Evolutionary conservation across 129 eudicot genomes (phyloP), one percentile per base, ranked within the genome.

Genomic region (Cynara cardunculus): DNA sequence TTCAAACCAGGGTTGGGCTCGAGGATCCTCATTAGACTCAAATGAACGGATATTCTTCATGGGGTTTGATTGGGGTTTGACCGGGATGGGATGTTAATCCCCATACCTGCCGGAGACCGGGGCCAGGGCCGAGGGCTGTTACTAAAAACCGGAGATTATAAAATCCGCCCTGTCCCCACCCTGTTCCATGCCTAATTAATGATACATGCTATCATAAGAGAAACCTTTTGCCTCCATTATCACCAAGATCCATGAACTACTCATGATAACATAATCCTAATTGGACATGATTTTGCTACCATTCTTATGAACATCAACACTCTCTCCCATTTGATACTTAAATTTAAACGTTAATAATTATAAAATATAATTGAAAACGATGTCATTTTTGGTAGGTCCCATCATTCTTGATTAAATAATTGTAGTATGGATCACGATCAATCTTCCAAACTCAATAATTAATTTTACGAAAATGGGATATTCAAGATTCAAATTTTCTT

Each of bases 341-440:
- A 24, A 35, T 66, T 31, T 24, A 69, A 71, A 44, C 71, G 28
- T 69, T 44, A 69, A 66, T 78, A 67, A 26, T 6, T 67, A 19
- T 13, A 39, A 78, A 35, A 27, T 70, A 46, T 31, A 21, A 70
- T 28, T 79, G 68, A 19, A 79, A 46, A 31, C 64, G 35, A 70
- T 79, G 69, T 70, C n/a, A 70, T 69, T 24, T 46, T 12, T 13
- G 22, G 69, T 37, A 21, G 82, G 75, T 46, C 70, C 82, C 76
- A n/a, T 14, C 30, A 11, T 19, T 37, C 39, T 18, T 53, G 27
- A 67, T 14, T 76, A 62, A 67, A 39, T 19, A 67, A 67, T 25
- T 78, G 12, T 25, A 41, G 66, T 10, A 68, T 41, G 73, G 67
- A 78, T 68, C 65, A 77, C 30, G 35, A 62, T 61, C 21, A 67